Evolutionary conservation across 768 basidiomycete genomes (phyloP), one percentile per base, ranked within the genome.

Genomic region (Boletus rex-veris): DNA sequence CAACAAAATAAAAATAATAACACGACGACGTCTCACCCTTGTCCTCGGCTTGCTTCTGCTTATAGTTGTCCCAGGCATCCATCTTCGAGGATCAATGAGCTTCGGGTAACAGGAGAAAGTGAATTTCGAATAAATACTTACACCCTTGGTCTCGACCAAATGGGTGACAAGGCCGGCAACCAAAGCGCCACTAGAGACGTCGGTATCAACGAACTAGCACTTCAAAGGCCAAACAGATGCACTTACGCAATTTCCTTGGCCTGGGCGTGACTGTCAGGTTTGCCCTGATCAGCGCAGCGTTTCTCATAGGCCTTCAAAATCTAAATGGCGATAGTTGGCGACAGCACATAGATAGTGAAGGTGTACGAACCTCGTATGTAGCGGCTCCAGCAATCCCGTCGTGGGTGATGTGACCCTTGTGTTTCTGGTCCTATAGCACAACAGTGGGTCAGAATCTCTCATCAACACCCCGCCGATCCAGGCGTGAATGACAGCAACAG

Each of bases 131-230:
- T 7, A 1, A 44, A 24, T 7, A 55, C 61, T 18, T 49, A 62
- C 61, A 18, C 63, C 63, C 24, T 65, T 65, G 11, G 63, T 62
- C 46, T 65, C 60, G 4, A 24, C 12, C 21, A 64, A 31, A 1
- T 21, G 60, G 24, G 52, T 41, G 26, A 28, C 5, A 36, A 0
- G 2, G 38, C 63, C 60, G 19, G 16, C 55, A 18, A 28, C n/a
- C 12, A 62, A 19, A 7, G 33, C 53, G 21, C 55, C 64, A 3
- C 63, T 64, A 48, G 16, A 33, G 21, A 47, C 5, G 21, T 37
- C 14, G 6, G 45, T 14, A 14, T 19, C 39, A 40, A 40, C 1
- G 6, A 30, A 15, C 15, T 4, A 4, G n/a, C 5, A 28, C 24
- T 45, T 14, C 2, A 24, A 3, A 19, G 39, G 6, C 5, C 6